Evolutionary conservation across 2,329 filamentous ascomycete species (phyloP), one percentile per base, ranked within the genome.

Genomic region (Fusarium heterosporum): DNA sequence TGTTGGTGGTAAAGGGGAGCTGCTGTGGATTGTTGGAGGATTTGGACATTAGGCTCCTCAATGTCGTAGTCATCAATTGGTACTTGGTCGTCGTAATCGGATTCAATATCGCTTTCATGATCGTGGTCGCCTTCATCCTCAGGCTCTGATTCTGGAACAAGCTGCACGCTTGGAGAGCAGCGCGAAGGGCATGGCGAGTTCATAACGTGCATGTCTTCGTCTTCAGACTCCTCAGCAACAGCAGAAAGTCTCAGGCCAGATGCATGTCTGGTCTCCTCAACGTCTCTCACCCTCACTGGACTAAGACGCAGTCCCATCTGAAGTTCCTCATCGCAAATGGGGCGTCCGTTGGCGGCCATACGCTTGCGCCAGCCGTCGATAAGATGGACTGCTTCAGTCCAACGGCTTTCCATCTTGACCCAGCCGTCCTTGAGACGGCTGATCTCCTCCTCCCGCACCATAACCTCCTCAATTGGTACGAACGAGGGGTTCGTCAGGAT

Each of bases 401-500:
- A 97, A 50, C 93, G 87, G 22, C 83, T 86, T 77, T 98, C 94
- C 92, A 98, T 97, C 78, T 91, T 93, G 76, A 96, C 92, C 90
- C 95, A 97, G 16, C 94, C 93, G 55, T 91, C 87, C 54, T 93
- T 89, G 46, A 99, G 83, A 50, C 92, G 87, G 51, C 86, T 85
- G 67, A 99, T 98, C 76, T 97, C 94, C 61, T 96, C 91, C 67
- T 99, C 95, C 54, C 95, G 89, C n/a, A 93, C 81, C 74, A 96
- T 90, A 3, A 99, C 93, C 77, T 98, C 96, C 72, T 98, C 96
- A 22, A 98, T 88, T 1, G 95, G 92, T 14, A 97, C 96, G 76
- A 98, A 99, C 4, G 94, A 97, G 2, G 96, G 96, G 74, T 98
- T 98, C 10, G 93, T 97, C 42, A 99, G 83, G 36, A 99, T 87